Evolutionary conservation across 2,329 filamentous ascomycete species (phyloP).

Genomic region (Cladosporium sp.): DNA sequence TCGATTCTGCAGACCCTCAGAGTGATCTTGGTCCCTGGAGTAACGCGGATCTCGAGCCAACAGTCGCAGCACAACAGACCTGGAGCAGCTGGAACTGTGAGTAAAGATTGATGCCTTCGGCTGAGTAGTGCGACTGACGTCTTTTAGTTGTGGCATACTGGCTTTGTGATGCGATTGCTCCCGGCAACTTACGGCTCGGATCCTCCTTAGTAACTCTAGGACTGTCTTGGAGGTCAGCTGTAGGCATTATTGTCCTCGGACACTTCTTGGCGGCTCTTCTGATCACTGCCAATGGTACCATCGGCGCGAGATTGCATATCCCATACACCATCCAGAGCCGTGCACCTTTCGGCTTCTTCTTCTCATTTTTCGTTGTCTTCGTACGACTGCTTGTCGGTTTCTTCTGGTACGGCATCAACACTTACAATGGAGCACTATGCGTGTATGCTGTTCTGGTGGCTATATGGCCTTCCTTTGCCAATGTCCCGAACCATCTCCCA

Average conservation of each 20-base stretch:
- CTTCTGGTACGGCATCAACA: constrained; percentile 82
- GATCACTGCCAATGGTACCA: constrained; percentile 51
- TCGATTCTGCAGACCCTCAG: not conserved
- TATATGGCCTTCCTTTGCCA: constrained; percentile 64
- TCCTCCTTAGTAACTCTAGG: constrained; percentile 48
- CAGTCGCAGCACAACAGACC: constrained; percentile 13
- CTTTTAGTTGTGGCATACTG: constrained; percentile 20
- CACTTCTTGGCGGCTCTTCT: constrained; percentile 53
- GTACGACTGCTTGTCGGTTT: constrained; percentile 80
- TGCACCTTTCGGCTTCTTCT: not conserved
- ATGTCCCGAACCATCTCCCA: constrained; percentile 59
- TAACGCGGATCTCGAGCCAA: constrained; percentile 18
- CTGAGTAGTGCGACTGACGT: not conserved
- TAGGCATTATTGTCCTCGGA: constrained; percentile 48
- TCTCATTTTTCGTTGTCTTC: constrained; percentile 73
- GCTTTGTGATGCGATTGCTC: constrained; percentile 21
- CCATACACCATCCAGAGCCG: constrained; percentile 26
- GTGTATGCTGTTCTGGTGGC: constrained; percentile 69
- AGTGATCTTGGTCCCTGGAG: constrained; percentile 7
- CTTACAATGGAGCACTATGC: constrained; percentile 64
- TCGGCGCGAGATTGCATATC: constrained; percentile 46
- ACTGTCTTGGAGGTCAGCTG: constrained; percentile 53
- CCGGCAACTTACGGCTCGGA: constrained; percentile 32
- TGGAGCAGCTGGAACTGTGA: constrained; percentile 18
- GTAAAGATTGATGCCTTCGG: not conserved